Base-by-base conservation (phyloP, 2,329 filamentous ascomycete species). In the Diaporthe humulicola region DNA sequence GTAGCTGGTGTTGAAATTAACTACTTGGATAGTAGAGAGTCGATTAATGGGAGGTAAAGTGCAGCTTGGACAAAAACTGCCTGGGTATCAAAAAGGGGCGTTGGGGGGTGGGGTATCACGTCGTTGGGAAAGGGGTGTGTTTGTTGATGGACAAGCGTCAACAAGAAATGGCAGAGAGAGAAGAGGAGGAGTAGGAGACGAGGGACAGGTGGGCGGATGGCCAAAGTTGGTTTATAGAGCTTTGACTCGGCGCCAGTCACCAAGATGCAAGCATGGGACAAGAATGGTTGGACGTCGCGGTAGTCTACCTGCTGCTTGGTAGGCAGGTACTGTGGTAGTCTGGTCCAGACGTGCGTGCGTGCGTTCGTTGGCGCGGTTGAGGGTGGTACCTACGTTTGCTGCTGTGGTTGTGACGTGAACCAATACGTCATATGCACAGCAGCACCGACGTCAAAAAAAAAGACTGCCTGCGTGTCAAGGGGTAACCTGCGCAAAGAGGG, bases 391-490 rank as follows among this genome's bases (percentile, higher is more conserved):
- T 66, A 69, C 70, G 70, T 69, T 57, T 67, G 57, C 60, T 67
- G 45, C 64, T 42, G 71, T 45, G 58, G 48, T 52, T 70, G 74
- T 75, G 74, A 75, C 73, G 73, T 74, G 58, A 64, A 57, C 64
- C 61, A 73, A 42, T 75, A 75, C 74, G 74, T 75, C 74, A 75
- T 75, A 73, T 28, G 73, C 64, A 54, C 28, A 42, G 52, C 61
- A 57, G 71, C 71, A 73, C 28, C 61, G 70, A 75, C 70, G 38
- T 70, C 56, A 57, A 70, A 70, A 73, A 45, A 70, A 69, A 52
- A 28, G 60, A 56, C 42, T 57, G 42, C 36, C 42, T 38, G 9
- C 36, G 42, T 38, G 15, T 69, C 48, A 66, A 67, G 70, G 58
- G 58, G 57, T 52, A 33, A 72, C 42, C 40, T 12, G 54, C 28